These are phyloP conservation scores for Abrus pulchellus DNA, from an alignment of 306 rosid genomes.

Conservation along the genomic window DNA sequence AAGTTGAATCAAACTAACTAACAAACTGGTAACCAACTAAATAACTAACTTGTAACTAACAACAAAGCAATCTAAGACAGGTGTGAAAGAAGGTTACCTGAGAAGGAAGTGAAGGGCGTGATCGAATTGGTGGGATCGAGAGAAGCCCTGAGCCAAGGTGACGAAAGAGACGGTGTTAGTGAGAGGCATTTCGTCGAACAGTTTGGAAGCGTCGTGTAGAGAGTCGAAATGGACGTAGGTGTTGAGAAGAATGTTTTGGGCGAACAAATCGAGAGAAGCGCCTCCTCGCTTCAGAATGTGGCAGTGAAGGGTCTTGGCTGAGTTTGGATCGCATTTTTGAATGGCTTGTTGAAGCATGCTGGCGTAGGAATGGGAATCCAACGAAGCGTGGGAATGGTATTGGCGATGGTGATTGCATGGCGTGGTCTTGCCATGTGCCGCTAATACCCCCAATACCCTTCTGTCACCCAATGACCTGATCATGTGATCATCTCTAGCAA, in stretches of 20 bases:
- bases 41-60: not conserved
- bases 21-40: not conserved
- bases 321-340: not conserved
- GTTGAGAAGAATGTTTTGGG: conserved; percentile 45
- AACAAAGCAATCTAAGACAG: not conserved
- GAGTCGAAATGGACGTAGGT: conserved; percentile 5
- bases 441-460: not conserved
- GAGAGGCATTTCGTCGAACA: conserved; percentile 51
- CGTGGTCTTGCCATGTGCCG: not conserved
- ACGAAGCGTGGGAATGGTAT: not conserved
- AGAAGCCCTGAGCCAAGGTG: conserved; percentile 48
- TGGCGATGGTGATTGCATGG: not conserved
- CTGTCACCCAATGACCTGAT: not conserved
- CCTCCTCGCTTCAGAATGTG: conserved; percentile 40
- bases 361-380: conserved; percentile 42
- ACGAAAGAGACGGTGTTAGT: conserved; percentile 42
- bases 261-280: conserved; percentile 38
- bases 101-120: conserved; percentile 41
- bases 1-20: not conserved
- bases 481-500: not conserved
- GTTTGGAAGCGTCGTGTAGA: conserved; percentile 39
- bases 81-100: not conserved
- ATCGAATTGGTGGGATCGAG: conserved; percentile 22
- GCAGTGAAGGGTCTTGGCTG: conserved; percentile 39
- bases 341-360: conserved; percentile 43